Conservation (phyloP, 352 stramenopile genomes). For the Globisporangium sylvaticum region DNA sequence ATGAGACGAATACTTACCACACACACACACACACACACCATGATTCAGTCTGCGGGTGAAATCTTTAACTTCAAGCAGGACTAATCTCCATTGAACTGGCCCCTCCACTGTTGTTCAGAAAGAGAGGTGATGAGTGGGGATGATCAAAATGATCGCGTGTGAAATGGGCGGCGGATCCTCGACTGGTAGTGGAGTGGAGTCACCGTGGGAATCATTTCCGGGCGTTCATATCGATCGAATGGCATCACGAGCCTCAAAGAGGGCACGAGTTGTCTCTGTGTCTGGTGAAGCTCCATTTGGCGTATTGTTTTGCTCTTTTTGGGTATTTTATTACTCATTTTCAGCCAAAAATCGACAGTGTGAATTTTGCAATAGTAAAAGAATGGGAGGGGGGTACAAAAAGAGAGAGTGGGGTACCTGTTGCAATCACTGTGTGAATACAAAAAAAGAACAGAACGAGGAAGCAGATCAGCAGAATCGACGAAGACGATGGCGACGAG, state of each 20-base stretch:
- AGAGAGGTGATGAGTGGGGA: not conserved
- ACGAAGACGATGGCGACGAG: not conserved
- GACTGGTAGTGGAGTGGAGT: too few species aligned
- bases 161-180: not conserved
- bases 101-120: not conserved
- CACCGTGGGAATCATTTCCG: too few species aligned
- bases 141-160: not conserved
- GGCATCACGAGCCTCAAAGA: too few species aligned
- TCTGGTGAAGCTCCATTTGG: not conserved
- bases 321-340: not conserved
- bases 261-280: too few species aligned
- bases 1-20: constrained; percentile 4
- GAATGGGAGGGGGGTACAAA: not conserved
- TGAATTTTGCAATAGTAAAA: too few species aligned
- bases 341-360: too few species aligned
- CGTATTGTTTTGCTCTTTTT: not conserved
- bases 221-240: too few species aligned
- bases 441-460: not conserved
- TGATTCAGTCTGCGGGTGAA: not conserved
- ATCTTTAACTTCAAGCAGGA: too few species aligned
- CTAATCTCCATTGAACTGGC: too few species aligned
- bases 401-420: not conserved
- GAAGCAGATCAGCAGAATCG: not conserved
- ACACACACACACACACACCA: not conserved
- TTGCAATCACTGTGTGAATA: not conserved